Conservation (phyloP, 345 rosid genomes). For the Barbarea vulgaris region DNA sequence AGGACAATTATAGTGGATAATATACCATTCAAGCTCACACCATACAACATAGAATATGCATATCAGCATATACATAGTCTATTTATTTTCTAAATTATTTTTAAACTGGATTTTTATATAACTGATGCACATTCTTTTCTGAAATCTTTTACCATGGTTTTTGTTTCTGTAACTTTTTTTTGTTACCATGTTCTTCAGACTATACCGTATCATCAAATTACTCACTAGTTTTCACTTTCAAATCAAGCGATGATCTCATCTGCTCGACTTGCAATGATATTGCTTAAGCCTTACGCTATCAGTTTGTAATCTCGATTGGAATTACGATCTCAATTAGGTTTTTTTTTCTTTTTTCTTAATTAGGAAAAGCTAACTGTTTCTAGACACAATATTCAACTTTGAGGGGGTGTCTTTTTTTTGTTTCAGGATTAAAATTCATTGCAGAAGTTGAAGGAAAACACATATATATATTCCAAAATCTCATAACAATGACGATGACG, state of each 20-base stretch:
- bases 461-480: not conserved
- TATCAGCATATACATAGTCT: not conserved
- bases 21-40: constrained; percentile 17
- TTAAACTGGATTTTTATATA: not conserved
- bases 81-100: not conserved
- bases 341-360: not conserved
- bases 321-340: not conserved
- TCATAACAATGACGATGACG: constrained; percentile 20
- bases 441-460: not conserved
- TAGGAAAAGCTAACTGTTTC: not conserved
- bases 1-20: not conserved
- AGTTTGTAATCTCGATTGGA: not conserved
- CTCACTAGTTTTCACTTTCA: not conserved
- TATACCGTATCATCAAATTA: not conserved
- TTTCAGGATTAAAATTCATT: not conserved
- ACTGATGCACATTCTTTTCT: not conserved
- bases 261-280: not conserved
- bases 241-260: not conserved
- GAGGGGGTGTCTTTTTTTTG: not conserved
- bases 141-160: not conserved
- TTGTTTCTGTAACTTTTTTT: not conserved
- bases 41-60: not conserved
- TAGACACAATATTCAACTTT: not conserved
- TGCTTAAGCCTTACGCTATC: not conserved
- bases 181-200: not conserved